These are phyloP conservation scores for Xylariaceae sp. DNA, from an alignment of 2,329 filamentous ascomycete genomes.

Conservation along the genomic window DNA sequence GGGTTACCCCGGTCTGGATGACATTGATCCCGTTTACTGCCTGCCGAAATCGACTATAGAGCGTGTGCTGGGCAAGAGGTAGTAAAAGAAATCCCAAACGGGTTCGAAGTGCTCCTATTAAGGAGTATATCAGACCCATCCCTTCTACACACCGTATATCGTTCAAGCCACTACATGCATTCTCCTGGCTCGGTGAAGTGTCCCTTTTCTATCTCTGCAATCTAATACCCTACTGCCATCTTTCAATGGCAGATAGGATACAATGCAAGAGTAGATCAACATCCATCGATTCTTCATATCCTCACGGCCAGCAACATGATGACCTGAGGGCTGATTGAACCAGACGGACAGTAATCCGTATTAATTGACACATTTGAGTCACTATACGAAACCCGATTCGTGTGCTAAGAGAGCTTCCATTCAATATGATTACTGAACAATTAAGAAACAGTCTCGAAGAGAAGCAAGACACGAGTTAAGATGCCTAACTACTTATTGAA, in stretches of 20 bases:
- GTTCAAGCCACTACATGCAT: not conserved
- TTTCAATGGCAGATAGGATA: conserved; percentile 57
- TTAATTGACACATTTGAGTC: not conserved
- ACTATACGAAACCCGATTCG: not conserved
- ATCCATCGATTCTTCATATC: not conserved
- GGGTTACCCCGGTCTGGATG: conserved; percentile 67
- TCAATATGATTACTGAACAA: not conserved
- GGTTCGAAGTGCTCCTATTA: not conserved
- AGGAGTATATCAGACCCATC: not conserved
- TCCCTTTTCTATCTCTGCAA: conserved; percentile 51
- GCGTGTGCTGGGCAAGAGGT: conserved; percentile 47
- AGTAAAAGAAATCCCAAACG: conserved; percentile 17
- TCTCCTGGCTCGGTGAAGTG: not conserved
- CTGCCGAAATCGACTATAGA: conserved; percentile 65
- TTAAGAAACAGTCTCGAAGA: not conserved
- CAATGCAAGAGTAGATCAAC: conserved; percentile 60
- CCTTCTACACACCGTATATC: not conserved
- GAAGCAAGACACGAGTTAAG: not conserved
- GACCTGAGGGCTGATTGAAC: not conserved
- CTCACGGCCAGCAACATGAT: not conserved
- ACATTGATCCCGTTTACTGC: conserved; percentile 84
- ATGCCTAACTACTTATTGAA: too few relatives aligned
- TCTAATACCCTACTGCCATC: conserved; percentile 62
- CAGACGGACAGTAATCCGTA: not conserved
- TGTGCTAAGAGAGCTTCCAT: not conserved